These are phyloP conservation scores for Trichoderma gracile DNA, from an alignment of 2,329 filamentous ascomycete genomes.

Conservation along the genomic window DNA sequence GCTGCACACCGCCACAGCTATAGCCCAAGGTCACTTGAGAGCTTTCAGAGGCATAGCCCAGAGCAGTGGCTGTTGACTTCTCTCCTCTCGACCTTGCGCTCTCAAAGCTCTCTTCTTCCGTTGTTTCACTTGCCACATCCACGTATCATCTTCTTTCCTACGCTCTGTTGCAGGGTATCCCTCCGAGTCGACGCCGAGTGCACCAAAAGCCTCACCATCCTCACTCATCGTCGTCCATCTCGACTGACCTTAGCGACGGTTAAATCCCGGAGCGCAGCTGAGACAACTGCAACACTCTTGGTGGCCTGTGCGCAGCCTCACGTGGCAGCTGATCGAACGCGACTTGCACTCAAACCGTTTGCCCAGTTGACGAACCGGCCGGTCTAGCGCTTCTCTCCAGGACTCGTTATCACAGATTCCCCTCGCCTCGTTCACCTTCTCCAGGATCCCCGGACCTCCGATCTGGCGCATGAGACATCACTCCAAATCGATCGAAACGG, in stretches of 20 bases:
- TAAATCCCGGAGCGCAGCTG: constrained; percentile 19
- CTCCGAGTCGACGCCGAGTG: neutral
- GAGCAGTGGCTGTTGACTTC: no score
- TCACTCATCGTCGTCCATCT: neutral
- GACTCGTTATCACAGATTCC: neutral
- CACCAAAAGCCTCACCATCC: neutral
- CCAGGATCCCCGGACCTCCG: constrained; percentile 5
- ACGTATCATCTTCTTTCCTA: neutral
- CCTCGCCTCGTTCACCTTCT: neutral
- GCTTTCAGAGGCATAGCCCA: no score
- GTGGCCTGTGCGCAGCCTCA: constrained; percentile 33
- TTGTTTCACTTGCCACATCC: no score
- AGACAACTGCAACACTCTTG: neutral
- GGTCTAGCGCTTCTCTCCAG: neutral
- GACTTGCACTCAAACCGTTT: constrained; percentile 21
- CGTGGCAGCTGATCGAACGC: constrained; percentile 28
- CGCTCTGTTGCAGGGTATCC: no score
- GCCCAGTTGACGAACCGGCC: constrained; percentile 7
- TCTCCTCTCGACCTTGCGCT: no score
- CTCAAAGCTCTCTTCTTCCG: no score
- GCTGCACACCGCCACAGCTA: constrained; percentile 3
- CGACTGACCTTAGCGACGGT: neutral
- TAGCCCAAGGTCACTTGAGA: neutral
- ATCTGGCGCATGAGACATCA: constrained; percentile 29
- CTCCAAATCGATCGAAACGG: constrained; percentile 27